Base-by-base conservation (phyloP, 208 protist genomes). In the Trypanosoma lewisi region DNA sequence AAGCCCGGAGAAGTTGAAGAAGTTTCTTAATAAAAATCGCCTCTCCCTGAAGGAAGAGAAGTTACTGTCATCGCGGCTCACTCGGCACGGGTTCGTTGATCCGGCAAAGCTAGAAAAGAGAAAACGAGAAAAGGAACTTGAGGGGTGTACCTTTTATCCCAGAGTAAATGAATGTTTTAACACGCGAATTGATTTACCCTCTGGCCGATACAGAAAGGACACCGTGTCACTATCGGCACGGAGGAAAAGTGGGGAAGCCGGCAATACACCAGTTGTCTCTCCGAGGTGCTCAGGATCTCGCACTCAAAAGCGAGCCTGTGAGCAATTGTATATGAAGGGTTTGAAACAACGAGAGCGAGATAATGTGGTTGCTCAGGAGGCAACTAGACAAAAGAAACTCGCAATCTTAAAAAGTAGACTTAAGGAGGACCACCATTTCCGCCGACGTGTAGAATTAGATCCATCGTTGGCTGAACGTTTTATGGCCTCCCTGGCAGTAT, bases 391-490 rank as follows among this genome's bases (percentile, higher is more conserved):
- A 12, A 61, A 73, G 56, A 70, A 75, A 44, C 47, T 88, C 7
- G 23, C 66, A 2, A 82, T 95, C 51, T 62, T 95, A 31, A 75
- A 77, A 12, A 81, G 82, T 36, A 81, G 77, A 17, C 69, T 95
- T 52, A 78, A 62, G 25, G 83, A 67, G 31, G 89, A 95, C 53
- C 83, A 95, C 56, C 89, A 95, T 72, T 95, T 95, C 54, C 63
- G 82, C 12, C 68, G 77, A n/a, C 80, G 89, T n/a, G 85, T 92
- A n/a, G 82, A 90, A 70, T 76, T 91, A 8, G 80, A 95, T 65
- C 85, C 85, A 2, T 64, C 76, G 2, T 56, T 95, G 28, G 89
- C 85, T 9, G 73, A 95, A 50, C 73, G 84, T 23, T 95, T 87
- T 73, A 89, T 93, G 81, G 81, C 74, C 52, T 91, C 83, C 1